Percentiles rank a stretch among this genome's conserved stretches.
Conservation (phyloP, 805 yeast species). For the Maudiozyma barnettii region DNA sequence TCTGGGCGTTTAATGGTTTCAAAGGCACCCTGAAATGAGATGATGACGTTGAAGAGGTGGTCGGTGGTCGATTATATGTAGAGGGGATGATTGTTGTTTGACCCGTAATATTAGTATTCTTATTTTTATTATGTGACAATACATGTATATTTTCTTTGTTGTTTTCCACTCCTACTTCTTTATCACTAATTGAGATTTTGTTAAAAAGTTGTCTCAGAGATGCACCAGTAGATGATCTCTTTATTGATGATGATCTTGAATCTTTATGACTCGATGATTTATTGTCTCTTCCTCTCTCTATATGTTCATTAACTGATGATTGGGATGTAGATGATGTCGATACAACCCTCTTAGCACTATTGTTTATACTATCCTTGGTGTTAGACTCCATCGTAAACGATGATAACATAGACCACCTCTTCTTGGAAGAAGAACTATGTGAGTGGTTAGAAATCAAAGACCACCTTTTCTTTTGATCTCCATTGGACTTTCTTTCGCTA, state of each 20-base stretch:
- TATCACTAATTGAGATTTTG: constrained; percentile 19
- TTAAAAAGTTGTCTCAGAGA: constrained; percentile 26
- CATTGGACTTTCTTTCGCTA: not conserved
- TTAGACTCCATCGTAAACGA: constrained; percentile 13
- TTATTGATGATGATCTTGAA: constrained; percentile 5
- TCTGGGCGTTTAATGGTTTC: constrained; percentile 7
- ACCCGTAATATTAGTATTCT: not conserved
- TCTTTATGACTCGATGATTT: not conserved
- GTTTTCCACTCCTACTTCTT: not conserved
- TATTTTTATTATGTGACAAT: not conserved
- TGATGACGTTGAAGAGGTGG: not conserved
- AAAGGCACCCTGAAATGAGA: constrained; percentile 10
- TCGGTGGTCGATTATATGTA: not conserved
- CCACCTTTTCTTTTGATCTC: constrained; percentile 18
- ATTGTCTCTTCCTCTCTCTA: not conserved
- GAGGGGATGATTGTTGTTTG: constrained; percentile 1
- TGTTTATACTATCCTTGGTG: not conserved
- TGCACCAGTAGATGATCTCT: constrained; percentile 27
- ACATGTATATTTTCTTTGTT: constrained; percentile 12
- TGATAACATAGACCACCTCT: constrained; percentile 27
- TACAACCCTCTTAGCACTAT: constrained; percentile 2
- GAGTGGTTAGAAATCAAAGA: constrained; percentile 24
- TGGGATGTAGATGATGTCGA: constrained; percentile 7
- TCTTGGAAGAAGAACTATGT: constrained; percentile 16
- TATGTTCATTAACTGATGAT: constrained; percentile 2